Conservation (phyloP, 2,329 filamentous ascomycete genomes). For the Neoscytalidium dimidiatum region DNA sequence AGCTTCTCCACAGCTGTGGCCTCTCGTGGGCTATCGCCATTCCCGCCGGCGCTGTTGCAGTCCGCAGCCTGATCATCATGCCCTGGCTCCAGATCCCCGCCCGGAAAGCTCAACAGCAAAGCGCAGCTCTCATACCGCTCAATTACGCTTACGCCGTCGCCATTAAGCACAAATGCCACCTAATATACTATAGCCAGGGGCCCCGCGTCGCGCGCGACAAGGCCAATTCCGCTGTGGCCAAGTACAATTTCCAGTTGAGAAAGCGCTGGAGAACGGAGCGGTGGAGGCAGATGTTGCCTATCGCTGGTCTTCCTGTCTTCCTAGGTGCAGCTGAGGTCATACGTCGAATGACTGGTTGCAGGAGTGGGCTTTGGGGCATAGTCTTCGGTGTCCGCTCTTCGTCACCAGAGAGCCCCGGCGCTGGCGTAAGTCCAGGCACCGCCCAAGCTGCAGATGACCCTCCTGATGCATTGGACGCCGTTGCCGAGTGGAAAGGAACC, state of each 20-base stretch:
- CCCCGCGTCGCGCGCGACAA: background rate
- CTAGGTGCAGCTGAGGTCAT: constrained; percentile 39
- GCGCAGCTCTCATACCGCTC: constrained; percentile 44
- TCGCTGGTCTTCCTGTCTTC: constrained; percentile 37
- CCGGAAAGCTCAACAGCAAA: constrained; percentile 42
- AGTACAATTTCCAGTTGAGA: background rate
- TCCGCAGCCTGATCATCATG: constrained; percentile 51
- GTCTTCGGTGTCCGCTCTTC: background rate
- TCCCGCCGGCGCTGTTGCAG: constrained; percentile 55
- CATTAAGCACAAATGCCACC: background rate
- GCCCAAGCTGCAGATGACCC: background rate
- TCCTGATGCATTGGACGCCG: background rate
- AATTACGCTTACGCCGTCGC: background rate
- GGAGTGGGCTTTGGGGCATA: constrained; percentile 25
- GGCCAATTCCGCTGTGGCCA: background rate
- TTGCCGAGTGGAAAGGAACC: background rate
- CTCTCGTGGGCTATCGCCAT: constrained; percentile 59
- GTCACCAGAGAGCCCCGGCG: background rate
- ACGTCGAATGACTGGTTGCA: constrained; percentile 35
- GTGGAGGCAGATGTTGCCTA: background rate
- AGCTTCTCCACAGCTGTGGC: constrained; percentile 52
- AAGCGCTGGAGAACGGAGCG: constrained; percentile 4
- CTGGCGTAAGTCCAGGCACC: background rate
- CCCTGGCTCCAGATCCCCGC: constrained; percentile 48
- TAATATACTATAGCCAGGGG: background rate